Base-by-base conservation (phyloP, 1,284 basidiomycete genomes). In the Ceratobasidium sp. region DNA sequence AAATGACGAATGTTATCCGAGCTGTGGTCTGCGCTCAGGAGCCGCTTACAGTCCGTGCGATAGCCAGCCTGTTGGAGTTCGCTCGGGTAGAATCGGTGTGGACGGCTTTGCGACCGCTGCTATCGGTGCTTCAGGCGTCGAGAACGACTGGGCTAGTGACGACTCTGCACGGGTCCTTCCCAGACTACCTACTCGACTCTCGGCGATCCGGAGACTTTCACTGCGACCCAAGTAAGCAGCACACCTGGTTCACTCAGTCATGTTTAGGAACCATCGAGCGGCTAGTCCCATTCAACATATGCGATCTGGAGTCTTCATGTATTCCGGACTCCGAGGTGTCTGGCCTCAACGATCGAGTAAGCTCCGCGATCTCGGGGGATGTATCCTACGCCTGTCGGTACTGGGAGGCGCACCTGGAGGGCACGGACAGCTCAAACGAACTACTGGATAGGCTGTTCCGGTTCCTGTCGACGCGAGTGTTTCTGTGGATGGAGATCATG, bases 401-500 rank as follows among this genome's bases (percentile, higher is more conserved):
- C 26, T 68, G 46, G 66, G 48, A 20, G 12, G 23, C 26, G 26
- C 66, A 68, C 48, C 1, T 54, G 4, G 15, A 26, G 26, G 7
- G 15, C 15, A 52, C 7, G 26, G 26, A 12, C 9, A 10, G 7
- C 13, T 68, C 46, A 2, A 48, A 54, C 3, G 48, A 20, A n/a
- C 23, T 67, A 13, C 3, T 26, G 13, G 33, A 46, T 3, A 5
- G 10, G 1, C 28, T 68, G 28, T 4, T 46, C 15, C 38, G 17
- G 15, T 66, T 66, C 64, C 46, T 66, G n/a, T n/a, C 42, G 1
- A 46, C 5, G 3, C 64, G 64, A 26, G 12, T 68, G 15, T 23
- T 68, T 4, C 28, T 68, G 15, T 68, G 66, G 66, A 68, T 68
- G 48, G 66, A 68, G 48, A 33, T 68, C n/a, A 12, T 68, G 26